Conservation (phyloP, 805 yeast genomes). For the Teunomyces gatunensis region DNA sequence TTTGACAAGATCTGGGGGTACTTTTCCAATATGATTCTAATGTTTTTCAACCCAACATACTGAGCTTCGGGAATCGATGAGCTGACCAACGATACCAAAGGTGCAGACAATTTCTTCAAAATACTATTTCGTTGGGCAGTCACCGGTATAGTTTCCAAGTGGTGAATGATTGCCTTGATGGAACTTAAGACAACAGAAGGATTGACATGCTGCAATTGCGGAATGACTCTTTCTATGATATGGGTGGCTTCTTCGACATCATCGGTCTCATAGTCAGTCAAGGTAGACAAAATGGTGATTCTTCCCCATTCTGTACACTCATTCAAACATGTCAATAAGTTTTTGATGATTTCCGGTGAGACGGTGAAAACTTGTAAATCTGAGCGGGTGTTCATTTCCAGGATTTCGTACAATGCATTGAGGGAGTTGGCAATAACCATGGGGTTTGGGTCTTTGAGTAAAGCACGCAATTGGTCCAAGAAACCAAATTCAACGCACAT, state of each 20-base stretch:
- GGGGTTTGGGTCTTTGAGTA: constrained; percentile 86
- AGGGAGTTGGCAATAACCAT: constrained; percentile 97
- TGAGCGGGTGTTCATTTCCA: constrained; percentile 58
- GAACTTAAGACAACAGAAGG: constrained; percentile 91
- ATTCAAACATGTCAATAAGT: constrained; percentile 77
- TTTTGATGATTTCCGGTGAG: constrained; percentile 46
- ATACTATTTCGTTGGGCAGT: constrained; percentile 42
- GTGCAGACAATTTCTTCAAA: constrained; percentile 74
- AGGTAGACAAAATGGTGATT: constrained; percentile 78
- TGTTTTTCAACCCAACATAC: constrained; percentile 87
- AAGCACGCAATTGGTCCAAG: constrained; percentile 57
- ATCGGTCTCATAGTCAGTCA: constrained; percentile 64
- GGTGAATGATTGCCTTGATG: constrained; percentile 74
- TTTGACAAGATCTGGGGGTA: constrained; percentile 76
- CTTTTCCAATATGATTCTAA: constrained; percentile 82
- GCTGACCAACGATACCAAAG: constrained; percentile 81
- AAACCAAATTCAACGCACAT: constrained; percentile 88
- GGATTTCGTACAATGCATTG: constrained; percentile 80
- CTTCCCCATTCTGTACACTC: constrained; percentile 99
- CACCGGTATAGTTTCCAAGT: constrained; percentile 48
- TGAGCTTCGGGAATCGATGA: constrained; percentile 89
- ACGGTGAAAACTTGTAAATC: constrained; percentile 34
- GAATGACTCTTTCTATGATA: constrained; percentile 84
- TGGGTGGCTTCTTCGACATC: constrained; percentile 70
- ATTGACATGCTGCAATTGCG: constrained; percentile 95